These are phyloP conservation scores for Perkinsela sp. DNA, from an alignment of 208 protist species.

Conservation along the genomic window DNA sequence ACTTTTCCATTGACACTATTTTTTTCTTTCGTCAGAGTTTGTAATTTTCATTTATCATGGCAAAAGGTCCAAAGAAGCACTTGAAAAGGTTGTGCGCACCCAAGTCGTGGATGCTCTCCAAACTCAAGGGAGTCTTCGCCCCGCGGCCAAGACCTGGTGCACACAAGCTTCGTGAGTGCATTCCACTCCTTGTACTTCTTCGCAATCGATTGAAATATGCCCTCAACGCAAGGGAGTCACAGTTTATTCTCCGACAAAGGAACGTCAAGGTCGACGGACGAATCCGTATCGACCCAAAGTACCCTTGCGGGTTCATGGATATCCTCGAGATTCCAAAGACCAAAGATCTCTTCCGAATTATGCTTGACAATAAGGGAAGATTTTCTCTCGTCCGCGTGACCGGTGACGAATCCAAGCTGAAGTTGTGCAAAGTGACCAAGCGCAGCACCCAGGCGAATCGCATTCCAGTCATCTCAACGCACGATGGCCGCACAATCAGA, in stretches of 20 bases:
- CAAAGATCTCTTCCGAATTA: slow-evolving; percentile 88
- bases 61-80: slow-evolving; percentile 90
- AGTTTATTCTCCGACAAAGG: slow-evolving; percentile 82
- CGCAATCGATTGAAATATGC: slow-evolving; percentile 86
- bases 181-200: slow-evolving; percentile 51
- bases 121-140: slow-evolving; percentile 88
- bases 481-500: slow-evolving; percentile 96
- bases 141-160: slow-evolving; percentile 82
- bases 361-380: slow-evolving; percentile 96
- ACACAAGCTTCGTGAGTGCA: slow-evolving; percentile 80
- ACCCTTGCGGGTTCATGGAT: slow-evolving; percentile 93
- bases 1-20: no score
- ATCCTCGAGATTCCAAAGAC: slow-evolving; percentile 90
- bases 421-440: slow-evolving; percentile 80
- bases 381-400: slow-evolving; percentile 85
- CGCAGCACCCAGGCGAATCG: slow-evolving; percentile 56
- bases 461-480: slow-evolving; percentile 85
- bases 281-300: slow-evolving; percentile 80
- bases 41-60: slow-evolving; percentile 15
- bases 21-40: slow-evolving; percentile 1
- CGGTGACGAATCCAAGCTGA: slow-evolving; percentile 74
- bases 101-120: slow-evolving; percentile 97
- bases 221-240: slow-evolving; percentile 77
- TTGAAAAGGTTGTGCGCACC: slow-evolving; percentile 96
- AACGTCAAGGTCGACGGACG: slow-evolving; percentile 87